Evolutionary conservation across 1,139 yeast species (phyloP), one percentile per base, ranked within the genome.

Genomic region (Yamadazyma triangularis): DNA sequence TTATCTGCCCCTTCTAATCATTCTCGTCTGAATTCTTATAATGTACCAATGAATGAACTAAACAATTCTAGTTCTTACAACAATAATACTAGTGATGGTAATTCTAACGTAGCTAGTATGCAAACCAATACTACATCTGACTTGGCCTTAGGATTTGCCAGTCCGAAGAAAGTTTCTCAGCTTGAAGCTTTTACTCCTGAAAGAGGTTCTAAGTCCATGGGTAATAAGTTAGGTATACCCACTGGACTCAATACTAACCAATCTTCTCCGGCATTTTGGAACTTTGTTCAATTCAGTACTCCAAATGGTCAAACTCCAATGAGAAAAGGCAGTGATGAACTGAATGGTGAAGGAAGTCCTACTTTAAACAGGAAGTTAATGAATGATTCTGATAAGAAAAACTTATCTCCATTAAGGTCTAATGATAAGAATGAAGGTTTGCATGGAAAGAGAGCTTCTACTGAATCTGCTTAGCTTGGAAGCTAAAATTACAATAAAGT

Each of bases 141-240:
- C n/a, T 7, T 21, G 23, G 60, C 56, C 11, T 51, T 66, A 38
- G 64, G 62, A 8, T 69, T 65, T 42, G 60, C 70, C 2, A 62
- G 73, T 38, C 76, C 77, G 6, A 80, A 76, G 47, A 75, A 75
- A 32, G 69, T 77, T 12, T 66, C 75, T 19, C 85, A 86, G 6
- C 61, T 80, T 38, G 93, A 83, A 51, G 91, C 93, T 1, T 83
- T 80, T 45, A 84, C 94, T 0, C 93, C 94, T 1, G 93, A 83
- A 45, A 59, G 93, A 29, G 91, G 91, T 1, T 67, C 75, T 16
- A 64, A 68, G 28, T 56, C 56, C 25, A 54, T 47, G 25, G 35
- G 36, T 25, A 33, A 38, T 33, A 41, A 48, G 33, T 28, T 41
- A 24, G 45, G 45, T 15, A 37, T 46, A 15, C 50, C 57, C 7